These are phyloP conservation scores for Aspergillus chevalieri DNA, from an alignment of 2,329 filamentous ascomycete genomes.

Conservation along the genomic window DNA sequence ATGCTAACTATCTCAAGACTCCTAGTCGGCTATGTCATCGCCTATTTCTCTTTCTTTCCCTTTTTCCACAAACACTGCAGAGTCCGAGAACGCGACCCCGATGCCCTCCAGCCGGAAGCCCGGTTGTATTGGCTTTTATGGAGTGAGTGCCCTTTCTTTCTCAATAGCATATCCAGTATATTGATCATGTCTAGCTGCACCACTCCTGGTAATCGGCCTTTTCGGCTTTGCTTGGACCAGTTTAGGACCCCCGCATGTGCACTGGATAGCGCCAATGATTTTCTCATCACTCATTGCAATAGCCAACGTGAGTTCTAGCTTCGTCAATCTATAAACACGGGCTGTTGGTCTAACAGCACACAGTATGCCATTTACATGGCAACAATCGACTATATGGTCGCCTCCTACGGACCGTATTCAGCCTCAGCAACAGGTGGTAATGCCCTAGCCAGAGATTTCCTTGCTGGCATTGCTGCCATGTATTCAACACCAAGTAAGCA, in stretches of 20 bases:
- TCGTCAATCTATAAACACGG: not conserved
- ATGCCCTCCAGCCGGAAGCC: conserved; percentile 56
- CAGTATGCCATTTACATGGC: conserved; percentile 53
- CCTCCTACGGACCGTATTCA: conserved; percentile 57
- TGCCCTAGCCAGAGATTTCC: conserved; percentile 57
- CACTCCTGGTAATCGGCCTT: conserved; percentile 53
- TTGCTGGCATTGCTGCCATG: conserved; percentile 57
- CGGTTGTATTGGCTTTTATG: conserved; percentile 56
- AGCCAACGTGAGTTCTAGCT: conserved; percentile 46
- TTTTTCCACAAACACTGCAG: conserved; percentile 42
- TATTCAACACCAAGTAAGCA: conserved; percentile 48
- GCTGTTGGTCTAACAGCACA: not conserved
- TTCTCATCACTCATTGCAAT: conserved; percentile 55
- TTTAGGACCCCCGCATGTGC: conserved; percentile 47
- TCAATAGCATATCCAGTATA: not conserved
- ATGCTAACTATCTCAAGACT: conserved; percentile 30
- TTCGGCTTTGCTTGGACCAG: conserved; percentile 57
- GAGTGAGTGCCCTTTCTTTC: conserved; percentile 22
- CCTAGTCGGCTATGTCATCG: conserved; percentile 52
- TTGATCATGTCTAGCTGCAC: conserved; percentile 38
- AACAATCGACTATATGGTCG: conserved; percentile 63
- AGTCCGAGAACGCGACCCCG: conserved; percentile 35
- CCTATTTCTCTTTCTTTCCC: conserved; percentile 51
- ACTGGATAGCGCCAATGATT: conserved; percentile 58
- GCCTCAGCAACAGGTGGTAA: conserved; percentile 62